Conservation (phyloP, 1,284 basidiomycete genomes). For the Lentinula novae-zelandiae region DNA sequence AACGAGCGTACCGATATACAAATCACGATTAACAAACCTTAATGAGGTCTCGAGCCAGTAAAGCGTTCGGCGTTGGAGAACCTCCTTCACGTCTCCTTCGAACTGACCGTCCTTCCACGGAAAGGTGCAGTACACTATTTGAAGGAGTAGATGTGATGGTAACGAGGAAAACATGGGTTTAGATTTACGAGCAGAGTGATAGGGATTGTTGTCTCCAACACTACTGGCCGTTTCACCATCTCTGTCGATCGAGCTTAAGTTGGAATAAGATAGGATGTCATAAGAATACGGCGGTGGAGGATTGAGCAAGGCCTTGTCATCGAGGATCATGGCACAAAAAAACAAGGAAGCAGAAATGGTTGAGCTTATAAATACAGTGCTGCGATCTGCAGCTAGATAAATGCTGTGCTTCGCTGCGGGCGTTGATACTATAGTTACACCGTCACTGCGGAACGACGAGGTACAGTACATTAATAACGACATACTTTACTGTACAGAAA, state of each 20-base stretch:
- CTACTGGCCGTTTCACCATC: not conserved
- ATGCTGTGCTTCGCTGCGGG: not conserved
- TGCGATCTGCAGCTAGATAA: not conserved
- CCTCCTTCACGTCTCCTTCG: conserved; percentile 30
- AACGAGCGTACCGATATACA: conserved; percentile 55
- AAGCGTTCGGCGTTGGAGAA: conserved; percentile 55
- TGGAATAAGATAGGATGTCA: not conserved
- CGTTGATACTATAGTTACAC: not conserved
- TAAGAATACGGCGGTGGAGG: conserved; percentile 12
- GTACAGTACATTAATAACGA: not conserved
- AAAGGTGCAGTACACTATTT: conserved; percentile 60
- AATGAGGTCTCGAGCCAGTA: conserved; percentile 66
- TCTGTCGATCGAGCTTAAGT: not conserved
- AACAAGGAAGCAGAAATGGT: not conserved
- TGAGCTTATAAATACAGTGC: not conserved
- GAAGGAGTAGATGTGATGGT: conserved; percentile 55
- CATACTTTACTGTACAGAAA: not conserved
- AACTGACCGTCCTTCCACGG: conserved; percentile 36
- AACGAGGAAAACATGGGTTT: conserved; percentile 23
- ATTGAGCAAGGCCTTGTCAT: conserved; percentile 6
- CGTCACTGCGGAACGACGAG: not conserved
- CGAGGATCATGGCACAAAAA: conserved; percentile 10
- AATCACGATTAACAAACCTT: conserved; percentile 57
- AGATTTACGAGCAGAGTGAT: conserved; percentile 3
- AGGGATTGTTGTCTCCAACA: conserved; percentile 7